Evolutionary conservation across 208 protist genomes (phyloP).

Genomic region (Leishmania turanica): DNA sequence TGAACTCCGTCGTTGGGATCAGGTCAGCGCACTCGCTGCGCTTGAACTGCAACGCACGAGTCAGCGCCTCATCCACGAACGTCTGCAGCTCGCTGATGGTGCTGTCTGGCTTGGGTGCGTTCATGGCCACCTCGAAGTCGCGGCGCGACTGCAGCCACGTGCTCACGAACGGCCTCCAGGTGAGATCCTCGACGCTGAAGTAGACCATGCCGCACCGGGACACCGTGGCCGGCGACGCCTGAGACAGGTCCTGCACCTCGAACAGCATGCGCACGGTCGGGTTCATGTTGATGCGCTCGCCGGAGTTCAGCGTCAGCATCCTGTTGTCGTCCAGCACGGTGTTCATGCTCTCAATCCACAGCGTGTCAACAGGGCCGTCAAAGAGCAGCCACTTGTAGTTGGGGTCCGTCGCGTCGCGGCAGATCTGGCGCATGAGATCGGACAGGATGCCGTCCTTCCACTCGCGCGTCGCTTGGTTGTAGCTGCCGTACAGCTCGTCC

Average conservation of each 20-base stretch:
- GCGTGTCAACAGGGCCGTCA: conserved; percentile 98
- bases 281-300: conserved; percentile 98
- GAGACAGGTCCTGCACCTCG: conserved; percentile 97
- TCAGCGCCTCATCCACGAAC: conserved; percentile 89
- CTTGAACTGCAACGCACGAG: conserved; percentile 81
- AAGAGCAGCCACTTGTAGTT: conserved; percentile 98
- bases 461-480: conserved; percentile 96
- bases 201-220: conserved; percentile 99
- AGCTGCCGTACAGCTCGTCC: conserved; percentile 98
- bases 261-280: conserved; percentile 97
- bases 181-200: conserved; percentile 95
- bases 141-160: conserved; percentile 93
- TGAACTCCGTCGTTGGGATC: conserved; percentile 86
- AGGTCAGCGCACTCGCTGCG: conserved; percentile 89
- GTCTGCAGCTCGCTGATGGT: conserved; percentile 82
- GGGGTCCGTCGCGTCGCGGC: conserved; percentile 88
- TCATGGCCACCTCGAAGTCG: conserved; percentile 88
- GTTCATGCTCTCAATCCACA: conserved; percentile 99
- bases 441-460: conserved; percentile 99
- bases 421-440: conserved; percentile 94
- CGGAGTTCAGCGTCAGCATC: conserved; percentile 98
- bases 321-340: conserved; percentile 99
- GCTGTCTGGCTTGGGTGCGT: conserved; percentile 90
- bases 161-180: conserved; percentile 94
- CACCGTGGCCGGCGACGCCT: conserved; percentile 99